Conservation (phyloP, 805 yeast genomes). For the Saturnispora ahearnii region DNA sequence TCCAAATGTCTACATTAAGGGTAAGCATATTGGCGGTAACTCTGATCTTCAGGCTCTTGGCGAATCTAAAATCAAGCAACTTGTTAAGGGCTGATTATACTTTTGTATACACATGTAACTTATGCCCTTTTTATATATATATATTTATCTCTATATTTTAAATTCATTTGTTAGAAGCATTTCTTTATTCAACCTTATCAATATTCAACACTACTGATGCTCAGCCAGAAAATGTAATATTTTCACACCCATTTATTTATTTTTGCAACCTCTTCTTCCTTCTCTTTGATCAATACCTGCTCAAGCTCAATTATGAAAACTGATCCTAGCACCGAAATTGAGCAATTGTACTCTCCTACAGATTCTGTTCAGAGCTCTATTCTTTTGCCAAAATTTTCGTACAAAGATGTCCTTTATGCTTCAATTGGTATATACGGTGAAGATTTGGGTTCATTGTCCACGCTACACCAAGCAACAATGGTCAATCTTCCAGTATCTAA, state of each 20-base stretch:
- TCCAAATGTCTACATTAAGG: constrained; percentile 84
- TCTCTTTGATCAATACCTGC: not conserved
- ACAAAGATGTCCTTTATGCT: constrained; percentile 18
- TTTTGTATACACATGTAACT: not conserved
- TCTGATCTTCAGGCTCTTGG: constrained; percentile 73
- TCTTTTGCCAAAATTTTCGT: constrained; percentile 20
- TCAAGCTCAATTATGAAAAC: not conserved
- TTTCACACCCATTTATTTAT: too few species aligned
- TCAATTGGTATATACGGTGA: constrained; percentile 19
- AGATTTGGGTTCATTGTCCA: constrained; percentile 5
- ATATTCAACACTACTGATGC: too few species aligned
- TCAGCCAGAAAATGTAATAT: too few species aligned
- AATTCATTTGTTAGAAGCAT: too few species aligned
- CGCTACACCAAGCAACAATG: not conserved
- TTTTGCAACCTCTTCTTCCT: too few species aligned
- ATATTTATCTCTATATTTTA: not conserved
- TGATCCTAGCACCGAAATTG: not conserved
- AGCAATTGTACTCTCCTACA: constrained; percentile 7
- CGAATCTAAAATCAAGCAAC: constrained; percentile 15
- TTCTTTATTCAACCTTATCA: too few species aligned
- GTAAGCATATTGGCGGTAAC: constrained; percentile 94
- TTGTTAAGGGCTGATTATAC: not conserved
- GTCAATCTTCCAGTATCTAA: constrained; percentile 19
- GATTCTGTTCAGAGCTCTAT: constrained; percentile 22
- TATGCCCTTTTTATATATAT: not conserved